Base-by-base conservation (phyloP, 306 rosid species). In the Delonix regia region DNA sequence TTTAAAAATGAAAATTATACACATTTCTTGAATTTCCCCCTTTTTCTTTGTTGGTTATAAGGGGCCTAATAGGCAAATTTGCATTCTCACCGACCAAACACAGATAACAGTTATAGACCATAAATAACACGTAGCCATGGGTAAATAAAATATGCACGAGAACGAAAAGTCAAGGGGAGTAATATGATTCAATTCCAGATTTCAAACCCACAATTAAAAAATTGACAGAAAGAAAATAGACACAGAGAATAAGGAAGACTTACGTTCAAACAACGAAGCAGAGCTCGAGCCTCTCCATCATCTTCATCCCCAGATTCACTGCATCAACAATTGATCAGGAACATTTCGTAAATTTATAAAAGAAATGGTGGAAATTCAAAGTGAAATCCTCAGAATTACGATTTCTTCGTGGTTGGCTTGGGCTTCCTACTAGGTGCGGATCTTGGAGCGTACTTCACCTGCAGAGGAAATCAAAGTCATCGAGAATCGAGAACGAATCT, bases 381-480 rank as follows among this genome's bases (percentile, higher is more conserved):
- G 42, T 38, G 53, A 82, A 48, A 24, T 64, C 42, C 9, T 22
- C 47, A 60, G 42, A 75, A 71, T 34, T 88, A 91, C 97, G 57
- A 73, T 84, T 83, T 56, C 9, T 67, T 36, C 9, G 73, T 24
- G 2, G 38, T 45, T 6, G 85, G 65, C 33, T 73, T 83, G 59
- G 76, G 77, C 38, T 75, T 87, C 41, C 76, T 66, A 48, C 82
- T 83, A 19, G 80, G 76, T 25, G 76, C 57, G 49, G 84, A 53
- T 82, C 61, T 90, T 39, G 98, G 98, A 9, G 72, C 7, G 79
- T 78, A 94, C 81, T 78, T 91, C 1, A 28, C 25, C 96, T 88
- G 88, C 39, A 63, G 7, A 77, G 4, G 55, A 30, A 80, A 41
- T 44, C 34, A 44, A 24, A 34, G 41, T 41, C 45, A 36, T 13